Conservation (phyloP, 331 rosid species). For the Pyrus hybrid region DNA sequence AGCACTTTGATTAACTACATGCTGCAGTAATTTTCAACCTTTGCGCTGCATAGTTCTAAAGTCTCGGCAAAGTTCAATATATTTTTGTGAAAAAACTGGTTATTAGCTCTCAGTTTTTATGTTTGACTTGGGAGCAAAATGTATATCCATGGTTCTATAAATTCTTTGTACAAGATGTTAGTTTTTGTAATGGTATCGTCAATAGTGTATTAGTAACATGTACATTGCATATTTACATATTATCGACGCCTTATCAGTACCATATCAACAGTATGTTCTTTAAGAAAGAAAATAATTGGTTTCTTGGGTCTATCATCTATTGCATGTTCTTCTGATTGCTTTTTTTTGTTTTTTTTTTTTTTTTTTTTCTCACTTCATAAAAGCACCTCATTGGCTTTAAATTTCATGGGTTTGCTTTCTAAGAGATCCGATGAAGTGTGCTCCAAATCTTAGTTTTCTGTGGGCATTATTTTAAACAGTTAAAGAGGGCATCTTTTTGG, state of each 20-base stretch:
- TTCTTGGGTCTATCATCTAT: not conserved
- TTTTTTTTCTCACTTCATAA: not conserved
- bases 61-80: not conserved
- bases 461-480: conserved; percentile 29
- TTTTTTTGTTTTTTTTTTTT: not conserved
- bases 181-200: too few relatives aligned
- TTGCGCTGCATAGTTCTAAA: not conserved
- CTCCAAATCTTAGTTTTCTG: conserved; percentile 10
- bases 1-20: not conserved
- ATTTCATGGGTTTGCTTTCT: not conserved
- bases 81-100: too few relatives aligned
- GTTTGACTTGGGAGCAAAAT: too few relatives aligned
- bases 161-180: too few relatives aligned
- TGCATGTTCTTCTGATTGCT: not conserved
- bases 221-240: too few relatives aligned
- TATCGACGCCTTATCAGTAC: too few relatives aligned
- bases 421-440: not conserved
- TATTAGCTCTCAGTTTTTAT: too few relatives aligned
- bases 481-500: not conserved
- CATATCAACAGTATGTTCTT: too few relatives aligned
- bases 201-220: too few relatives aligned
- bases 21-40: not conserved
- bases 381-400: not conserved
- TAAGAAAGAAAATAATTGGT: not conserved
- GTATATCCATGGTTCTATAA: too few relatives aligned